These are phyloP conservation scores for Penicillium italicum DNA, from an alignment of 2,329 filamentous ascomycete genomes.

Conservation along the genomic window DNA sequence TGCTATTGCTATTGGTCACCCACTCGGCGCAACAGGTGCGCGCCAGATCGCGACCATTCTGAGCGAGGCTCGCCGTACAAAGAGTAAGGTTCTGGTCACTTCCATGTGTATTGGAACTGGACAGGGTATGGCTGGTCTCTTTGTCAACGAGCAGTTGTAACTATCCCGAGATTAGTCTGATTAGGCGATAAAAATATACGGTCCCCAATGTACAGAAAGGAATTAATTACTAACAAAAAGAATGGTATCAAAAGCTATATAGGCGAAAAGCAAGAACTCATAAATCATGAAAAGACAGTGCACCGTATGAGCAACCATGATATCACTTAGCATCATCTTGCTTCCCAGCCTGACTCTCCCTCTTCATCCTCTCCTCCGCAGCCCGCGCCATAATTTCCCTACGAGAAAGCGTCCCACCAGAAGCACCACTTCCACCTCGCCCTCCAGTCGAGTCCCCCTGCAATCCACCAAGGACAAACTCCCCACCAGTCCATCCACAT, in stretches of 20 bases:
- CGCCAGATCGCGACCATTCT: conserved; percentile 88
- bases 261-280: not conserved
- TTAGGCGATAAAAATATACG: not conserved
- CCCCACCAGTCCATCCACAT: conserved; percentile 73
- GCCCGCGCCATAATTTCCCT: conserved; percentile 72
- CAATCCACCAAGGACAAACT: conserved; percentile 66
- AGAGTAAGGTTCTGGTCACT: conserved; percentile 87
- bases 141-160: conserved; percentile 60
- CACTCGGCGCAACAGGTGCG: conserved; percentile 82
- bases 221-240: not conserved
- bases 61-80: conserved; percentile 75
- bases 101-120: conserved; percentile 79
- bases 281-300: conserved; percentile 4
- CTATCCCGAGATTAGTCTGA: conserved; percentile 1
- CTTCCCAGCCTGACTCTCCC: conserved; percentile 43
- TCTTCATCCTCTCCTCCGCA: conserved; percentile 64
- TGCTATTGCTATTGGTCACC: conserved; percentile 88
- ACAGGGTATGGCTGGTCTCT: conserved; percentile 64
- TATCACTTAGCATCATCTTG: conserved; percentile 19
- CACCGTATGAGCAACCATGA: not conserved
- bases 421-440: conserved; percentile 25
- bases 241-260: not conserved
- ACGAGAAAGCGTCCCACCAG: conserved; percentile 50
- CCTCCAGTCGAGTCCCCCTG: conserved; percentile 43
- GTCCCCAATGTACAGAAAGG: not conserved